Evolutionary conservation across 208 protist genomes (phyloP), one percentile per base, ranked within the genome.

Genomic region (Crithidia brevicula): DNA sequence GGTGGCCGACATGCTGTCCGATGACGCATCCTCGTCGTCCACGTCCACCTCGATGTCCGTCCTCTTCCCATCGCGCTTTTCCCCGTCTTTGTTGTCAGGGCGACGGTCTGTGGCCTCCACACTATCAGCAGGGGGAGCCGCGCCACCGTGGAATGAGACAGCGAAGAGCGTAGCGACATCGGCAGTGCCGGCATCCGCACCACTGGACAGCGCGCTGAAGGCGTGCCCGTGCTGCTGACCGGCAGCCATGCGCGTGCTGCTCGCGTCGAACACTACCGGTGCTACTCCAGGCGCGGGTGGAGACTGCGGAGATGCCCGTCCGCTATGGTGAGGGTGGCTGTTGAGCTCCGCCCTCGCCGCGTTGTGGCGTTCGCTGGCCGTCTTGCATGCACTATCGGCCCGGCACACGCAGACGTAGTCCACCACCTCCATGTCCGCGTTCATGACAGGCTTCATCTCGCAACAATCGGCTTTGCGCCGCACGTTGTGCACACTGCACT

Each of bases 341-440:
- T 60, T 43, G n/a, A n/a, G n/a, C n/a, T n/a, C 0, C 36, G 36
- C 36, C 36, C 10, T 13, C 8, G 36, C 36, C 11, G 20, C 47
- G 23, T 23, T 27, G 20, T 61, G 33, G 11, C 47, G 64, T 3
- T 67, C 54, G 33, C 22, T 51, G 6, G 63, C 68, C 0, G 68
- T 52, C 34, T 64, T 75, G 64, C 88, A 93, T 8, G 53, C 40
- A 42, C 62, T 58, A 4, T 43, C 74, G 0, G 76, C 72, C 56
- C 60, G 81, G 71, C 88, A 94, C 2, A 81, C 61, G 47, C 85
- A 94, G 30, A 75, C 71, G 43, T 86, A 85, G 27, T 67, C 78
- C 28, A 91, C 60, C 22, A 91, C 66, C 27, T 86, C 72, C 60
- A 81, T 85, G 45, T 94, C 88, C 2, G 88, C 88, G 56, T 94